These are phyloP conservation scores for Dipodascus albidus DNA, from an alignment of 805 yeast species.

Conservation along the genomic window DNA sequence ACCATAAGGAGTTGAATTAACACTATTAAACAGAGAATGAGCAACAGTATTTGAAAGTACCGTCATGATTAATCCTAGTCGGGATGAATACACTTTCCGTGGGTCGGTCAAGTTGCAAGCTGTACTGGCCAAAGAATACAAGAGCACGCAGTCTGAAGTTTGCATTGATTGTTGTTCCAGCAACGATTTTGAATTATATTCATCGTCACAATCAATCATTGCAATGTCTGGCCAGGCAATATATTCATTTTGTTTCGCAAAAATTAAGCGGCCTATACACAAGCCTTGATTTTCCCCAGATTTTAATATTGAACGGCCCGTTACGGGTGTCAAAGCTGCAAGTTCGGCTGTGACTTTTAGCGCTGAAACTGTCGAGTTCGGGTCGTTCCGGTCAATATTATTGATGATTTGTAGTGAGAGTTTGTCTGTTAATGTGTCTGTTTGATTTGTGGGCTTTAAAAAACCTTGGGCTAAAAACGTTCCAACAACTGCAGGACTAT, in stretches of 20 bases:
- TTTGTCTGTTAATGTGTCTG: conserved; percentile 5
- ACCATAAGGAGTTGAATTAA: conserved; percentile 4
- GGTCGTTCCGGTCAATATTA: background rate
- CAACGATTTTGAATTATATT: conserved; percentile 8
- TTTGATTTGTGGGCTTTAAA: conserved; percentile 9
- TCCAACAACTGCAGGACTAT: conserved; percentile 6
- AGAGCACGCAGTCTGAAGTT: conserved; percentile 14
- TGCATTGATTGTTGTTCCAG: conserved; percentile 10
- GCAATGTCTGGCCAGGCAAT: conserved; percentile 12
- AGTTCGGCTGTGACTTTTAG: conserved; percentile 10
- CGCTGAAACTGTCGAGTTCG: conserved; percentile 2
- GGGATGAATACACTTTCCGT: conserved; percentile 8
- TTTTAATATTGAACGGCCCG: conserved; percentile 6
- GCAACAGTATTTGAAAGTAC: conserved; percentile 11
- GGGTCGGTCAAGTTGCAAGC: conserved; percentile 15
- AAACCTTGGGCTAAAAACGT: conserved; percentile 6
- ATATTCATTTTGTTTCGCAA: conserved; percentile 2
- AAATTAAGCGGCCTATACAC: conserved; percentile 13
- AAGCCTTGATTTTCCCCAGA: conserved; percentile 8
- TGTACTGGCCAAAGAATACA: conserved; percentile 13
- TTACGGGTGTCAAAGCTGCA: conserved; percentile 13
- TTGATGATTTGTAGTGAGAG: conserved; percentile 8
- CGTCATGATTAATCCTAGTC: conserved; percentile 18
- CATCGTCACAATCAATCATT: conserved; percentile 16
- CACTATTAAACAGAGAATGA: conserved; percentile 7